Base-by-base conservation (phyloP, 306 rosid species). In the Urtica urens region DNA sequence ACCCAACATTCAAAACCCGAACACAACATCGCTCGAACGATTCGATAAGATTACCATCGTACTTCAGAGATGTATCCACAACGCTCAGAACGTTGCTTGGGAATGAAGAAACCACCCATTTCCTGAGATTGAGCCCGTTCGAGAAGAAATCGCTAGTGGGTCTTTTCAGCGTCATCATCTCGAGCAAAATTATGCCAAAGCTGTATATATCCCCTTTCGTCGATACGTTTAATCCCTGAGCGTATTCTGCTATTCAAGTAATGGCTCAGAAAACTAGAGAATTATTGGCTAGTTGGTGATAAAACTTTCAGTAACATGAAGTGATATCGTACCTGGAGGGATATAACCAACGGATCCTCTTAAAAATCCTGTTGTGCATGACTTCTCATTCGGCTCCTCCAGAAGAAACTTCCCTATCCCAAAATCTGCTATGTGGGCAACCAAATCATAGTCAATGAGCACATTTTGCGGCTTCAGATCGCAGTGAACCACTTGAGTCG, bases 401-500 rank as follows among this genome's bases (percentile, higher is more conserved):
- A 49, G 27, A 4, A 65, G 29, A 18, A 57, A 58, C 39, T 64
- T 64, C 34, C 64, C 58, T 18, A 57, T 50, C 21, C 64, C 64
- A 35, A 42, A 57, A 31, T 65, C 70, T 39, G 53, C 61, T 19
- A 65, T 49, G 26, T 22, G 64, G 51, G 59, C 70, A 38, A 57
- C 70, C 70, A 57, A 56, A 38, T 49, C 41, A 9, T 34, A 49
- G 55, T 31, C 39, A 26, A 40, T 38, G 21, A 65, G 64, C 47
- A 65, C 59, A 26, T 65, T 57, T 34, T 57, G 50, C 7, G 59
- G 70, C 50, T 65, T 65, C 23, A 65, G 47, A 50, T 64, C 70
- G 15, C 58, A 65, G 18, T 65, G 54, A 42, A 65, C 22, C 15
- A 65, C 27, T 33, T 42, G 48, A 58, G 47, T 56, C 13, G 54